phyloP scores from a whole-genome alignment of 1,284 basidiomycete species.

The Ustilago shanxiensis region DNA sequence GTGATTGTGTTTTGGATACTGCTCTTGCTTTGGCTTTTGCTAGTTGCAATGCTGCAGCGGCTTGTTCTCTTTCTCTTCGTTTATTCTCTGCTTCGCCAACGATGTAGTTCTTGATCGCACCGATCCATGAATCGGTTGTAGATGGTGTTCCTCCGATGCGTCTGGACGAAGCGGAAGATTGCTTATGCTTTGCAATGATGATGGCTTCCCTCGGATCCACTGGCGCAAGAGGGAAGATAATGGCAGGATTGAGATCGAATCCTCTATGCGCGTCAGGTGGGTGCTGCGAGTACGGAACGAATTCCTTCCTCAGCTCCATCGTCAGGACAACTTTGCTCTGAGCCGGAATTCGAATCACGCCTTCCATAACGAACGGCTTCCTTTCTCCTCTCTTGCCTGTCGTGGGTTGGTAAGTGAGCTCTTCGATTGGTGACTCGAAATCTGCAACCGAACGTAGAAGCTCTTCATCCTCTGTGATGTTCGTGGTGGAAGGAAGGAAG shows the following conservation, averaged over 20 bases:
- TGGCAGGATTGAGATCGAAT: constrained; percentile 83
- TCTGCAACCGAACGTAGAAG: constrained; percentile 54
- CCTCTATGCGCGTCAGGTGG: constrained; percentile 94
- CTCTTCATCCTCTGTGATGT: constrained; percentile 23
- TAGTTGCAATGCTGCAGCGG: background rate
- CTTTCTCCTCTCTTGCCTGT: constrained; percentile 15
- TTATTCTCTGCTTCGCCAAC: background rate
- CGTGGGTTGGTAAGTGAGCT: constrained; percentile 51
- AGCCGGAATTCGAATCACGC: constrained; percentile 77
- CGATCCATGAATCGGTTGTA: background rate
- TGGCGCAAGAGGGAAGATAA: constrained; percentile 70
- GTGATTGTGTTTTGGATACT: constrained; percentile 7
- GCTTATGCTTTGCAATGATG: background rate
- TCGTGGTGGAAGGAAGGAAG: constrained; percentile 3
- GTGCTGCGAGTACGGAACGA: constrained; percentile 93
- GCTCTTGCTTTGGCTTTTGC: background rate
- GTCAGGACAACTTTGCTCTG: constrained; percentile 76
- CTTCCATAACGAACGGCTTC: constrained; percentile 72
- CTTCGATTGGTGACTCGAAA: constrained; percentile 40
- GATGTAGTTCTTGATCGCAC: background rate
- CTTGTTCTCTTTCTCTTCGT: background rate
- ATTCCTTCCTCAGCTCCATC: constrained; percentile 85
- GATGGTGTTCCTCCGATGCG: background rate
- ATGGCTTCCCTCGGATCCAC: constrained; percentile 14
- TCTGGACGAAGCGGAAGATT: background rate